A percentile compares a stretch with the other conserved stretches of the same genome.
Conservation (phyloP, 306 rosid species). For the Rubus parviflorus region DNA sequence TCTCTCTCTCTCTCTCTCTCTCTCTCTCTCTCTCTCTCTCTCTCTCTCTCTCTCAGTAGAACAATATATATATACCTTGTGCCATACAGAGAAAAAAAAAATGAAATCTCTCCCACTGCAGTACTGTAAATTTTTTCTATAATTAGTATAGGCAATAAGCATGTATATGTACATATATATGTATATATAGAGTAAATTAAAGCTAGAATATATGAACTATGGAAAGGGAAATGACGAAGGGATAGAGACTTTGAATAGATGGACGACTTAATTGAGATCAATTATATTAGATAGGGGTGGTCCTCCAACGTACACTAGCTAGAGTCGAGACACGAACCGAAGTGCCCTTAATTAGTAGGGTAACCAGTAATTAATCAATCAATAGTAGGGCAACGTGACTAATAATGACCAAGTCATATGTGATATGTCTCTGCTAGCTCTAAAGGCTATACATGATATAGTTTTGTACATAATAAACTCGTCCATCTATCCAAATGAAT, state of each 20-base stretch:
- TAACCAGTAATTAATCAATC: not conserved
- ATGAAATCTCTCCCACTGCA: too few species aligned
- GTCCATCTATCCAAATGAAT: too few species aligned
- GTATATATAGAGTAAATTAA: not conserved
- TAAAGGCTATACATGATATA: too few species aligned
- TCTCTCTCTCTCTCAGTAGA: too few species aligned
- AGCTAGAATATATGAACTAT: not conserved
- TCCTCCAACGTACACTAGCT: not conserved
- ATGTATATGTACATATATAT: too few species aligned
- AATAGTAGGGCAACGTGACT: not conserved
- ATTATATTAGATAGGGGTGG: not conserved
- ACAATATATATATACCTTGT: too few species aligned
- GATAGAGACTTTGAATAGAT: not conserved
- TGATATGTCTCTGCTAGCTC: not conserved
- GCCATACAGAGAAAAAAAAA: too few species aligned
- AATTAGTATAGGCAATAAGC: not conserved
- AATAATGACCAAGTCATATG: not conserved
- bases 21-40: too few species aligned
- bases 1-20: too few species aligned
- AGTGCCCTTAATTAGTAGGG: slow-evolving; percentile 1
- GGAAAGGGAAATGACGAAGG: not conserved
- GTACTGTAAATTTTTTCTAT: too few species aligned
- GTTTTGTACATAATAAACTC: too few species aligned
- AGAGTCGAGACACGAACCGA: not conserved
- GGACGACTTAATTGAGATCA: not conserved